Conservation (phyloP, 1,284 basidiomycete genomes). For the Abortiporus biennis region DNA sequence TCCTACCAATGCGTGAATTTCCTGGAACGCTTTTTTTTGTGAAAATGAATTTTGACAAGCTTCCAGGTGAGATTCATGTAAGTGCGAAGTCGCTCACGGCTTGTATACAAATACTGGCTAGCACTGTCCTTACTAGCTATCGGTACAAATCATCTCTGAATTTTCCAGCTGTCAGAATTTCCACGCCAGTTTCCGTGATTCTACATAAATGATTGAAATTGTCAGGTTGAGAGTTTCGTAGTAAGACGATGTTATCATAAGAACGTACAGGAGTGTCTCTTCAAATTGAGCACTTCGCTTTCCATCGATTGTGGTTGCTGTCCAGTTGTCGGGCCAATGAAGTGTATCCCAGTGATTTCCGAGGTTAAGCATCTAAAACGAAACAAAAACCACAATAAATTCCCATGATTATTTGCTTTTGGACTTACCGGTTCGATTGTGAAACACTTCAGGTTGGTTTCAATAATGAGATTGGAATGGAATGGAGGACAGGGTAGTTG, state of each 20-base stretch:
- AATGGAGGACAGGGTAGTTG: no score
- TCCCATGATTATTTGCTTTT: slow-evolving; percentile 26
- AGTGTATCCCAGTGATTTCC: slow-evolving; percentile 67
- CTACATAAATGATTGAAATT: slow-evolving; percentile 46
- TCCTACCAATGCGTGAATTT: no score
- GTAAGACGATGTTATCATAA: no score
- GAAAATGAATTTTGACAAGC: no score
- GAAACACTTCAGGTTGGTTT: slow-evolving; percentile 48
- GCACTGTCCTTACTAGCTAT: no score
- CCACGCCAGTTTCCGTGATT: slow-evolving; percentile 88
- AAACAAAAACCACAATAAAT: slow-evolving; percentile 12
- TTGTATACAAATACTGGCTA: no score
- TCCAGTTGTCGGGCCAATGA: slow-evolving; percentile 93
- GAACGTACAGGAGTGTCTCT: slow-evolving; percentile 85
- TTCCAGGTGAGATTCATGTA: no score
- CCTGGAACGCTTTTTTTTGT: no score
- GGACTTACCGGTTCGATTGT: slow-evolving; percentile 72
- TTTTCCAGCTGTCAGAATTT: slow-evolving; percentile 69
- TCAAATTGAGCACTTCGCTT: slow-evolving; percentile 92
- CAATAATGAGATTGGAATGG: no score
- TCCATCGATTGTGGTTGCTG: slow-evolving; percentile 87
- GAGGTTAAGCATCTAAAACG: slow-evolving; percentile 94
- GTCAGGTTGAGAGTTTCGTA: slow-evolving; percentile 10
- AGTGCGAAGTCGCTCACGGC: no score
- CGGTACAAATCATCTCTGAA: background rate